These are phyloP conservation scores for Crotalaria pallida DNA, from an alignment of 306 rosid species.

Conservation along the genomic window DNA sequence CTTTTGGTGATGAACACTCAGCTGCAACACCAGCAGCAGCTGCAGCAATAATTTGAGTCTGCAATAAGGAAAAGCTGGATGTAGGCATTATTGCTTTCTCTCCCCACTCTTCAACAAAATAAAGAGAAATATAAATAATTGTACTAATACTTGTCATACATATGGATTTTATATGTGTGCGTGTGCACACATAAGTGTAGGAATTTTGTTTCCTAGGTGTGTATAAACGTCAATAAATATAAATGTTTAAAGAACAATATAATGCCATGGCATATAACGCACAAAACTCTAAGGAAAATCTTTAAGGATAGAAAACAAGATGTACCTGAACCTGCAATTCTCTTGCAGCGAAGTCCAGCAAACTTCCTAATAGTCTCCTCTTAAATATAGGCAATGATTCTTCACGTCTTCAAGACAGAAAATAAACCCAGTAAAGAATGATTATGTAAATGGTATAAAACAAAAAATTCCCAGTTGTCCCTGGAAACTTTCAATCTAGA, in stretches of 20 bases:
- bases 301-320: slow-evolving; percentile 1
- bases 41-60: slow-evolving; percentile 99
- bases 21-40: slow-evolving; percentile 98
- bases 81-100: slow-evolving; percentile 31
- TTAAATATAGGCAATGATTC: slow-evolving; percentile 86
- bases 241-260: slow-evolving; percentile 8
- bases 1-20: slow-evolving; percentile 78
- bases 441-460: slow-evolving; percentile 19
- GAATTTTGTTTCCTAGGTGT: not conserved
- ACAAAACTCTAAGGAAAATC: slow-evolving; percentile 4
- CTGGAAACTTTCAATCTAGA: slow-evolving; percentile 3
- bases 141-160: slow-evolving; percentile 5
- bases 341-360: slow-evolving; percentile 93
- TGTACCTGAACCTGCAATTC: slow-evolving; percentile 96
- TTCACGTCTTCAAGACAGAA: slow-evolving; percentile 69
- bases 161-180: not conserved
- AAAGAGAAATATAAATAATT: slow-evolving; percentile 2
- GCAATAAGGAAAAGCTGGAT: slow-evolving; percentile 45
- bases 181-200: slow-evolving; percentile 1
- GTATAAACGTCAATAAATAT: not conserved
- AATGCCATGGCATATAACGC: slow-evolving; percentile 1
- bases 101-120: slow-evolving; percentile 15
- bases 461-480: not conserved
- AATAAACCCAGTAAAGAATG: slow-evolving; percentile 25
- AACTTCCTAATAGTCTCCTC: slow-evolving; percentile 84